These are phyloP conservation scores for Daldinia concentrica DNA, from an alignment of 495 filamentous ascomycete genomes.

Conservation along the genomic window DNA sequence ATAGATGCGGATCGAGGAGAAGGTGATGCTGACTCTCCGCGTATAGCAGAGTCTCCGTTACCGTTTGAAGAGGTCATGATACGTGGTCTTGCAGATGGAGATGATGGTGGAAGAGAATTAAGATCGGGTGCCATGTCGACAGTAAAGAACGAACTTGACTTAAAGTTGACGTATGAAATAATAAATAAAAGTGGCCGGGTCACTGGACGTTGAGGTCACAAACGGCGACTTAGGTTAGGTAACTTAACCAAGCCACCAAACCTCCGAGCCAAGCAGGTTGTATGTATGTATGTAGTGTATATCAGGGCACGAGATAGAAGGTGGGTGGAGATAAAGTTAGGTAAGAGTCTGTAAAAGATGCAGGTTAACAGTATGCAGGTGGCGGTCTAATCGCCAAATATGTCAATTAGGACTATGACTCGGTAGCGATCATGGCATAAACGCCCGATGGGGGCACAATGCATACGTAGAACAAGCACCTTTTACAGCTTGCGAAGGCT, in stretches of 20 bases:
- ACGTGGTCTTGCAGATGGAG: conserved; percentile 47
- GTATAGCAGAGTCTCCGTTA: conserved; percentile 48
- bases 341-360: conserved; percentile 12
- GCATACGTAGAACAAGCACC: neutral
- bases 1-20: conserved; percentile 68
- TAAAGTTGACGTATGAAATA: conserved; percentile 18
- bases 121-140: conserved; percentile 72
- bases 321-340: conserved; percentile 21
- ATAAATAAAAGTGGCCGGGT: conserved; percentile 2
- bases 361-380: conserved; percentile 21
- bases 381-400: conserved; percentile 25
- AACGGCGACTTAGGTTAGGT: conserved; percentile 6
- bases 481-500: conserved; percentile 20
- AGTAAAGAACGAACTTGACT: conserved; percentile 1
- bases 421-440: conserved; percentile 29
- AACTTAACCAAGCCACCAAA: neutral
- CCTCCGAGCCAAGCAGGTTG: conserved; percentile 11
- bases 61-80: conserved; percentile 46
- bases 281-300: neutral
- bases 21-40: conserved; percentile 58
- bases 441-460: conserved; percentile 11
- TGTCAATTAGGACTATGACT: conserved; percentile 25
- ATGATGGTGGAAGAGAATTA: conserved; percentile 74
- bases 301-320: conserved; percentile 15
- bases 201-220: conserved; percentile 24